Conservation (phyloP, 2,329 filamentous ascomycete species). For the Trichoderma afroharzianum region DNA sequence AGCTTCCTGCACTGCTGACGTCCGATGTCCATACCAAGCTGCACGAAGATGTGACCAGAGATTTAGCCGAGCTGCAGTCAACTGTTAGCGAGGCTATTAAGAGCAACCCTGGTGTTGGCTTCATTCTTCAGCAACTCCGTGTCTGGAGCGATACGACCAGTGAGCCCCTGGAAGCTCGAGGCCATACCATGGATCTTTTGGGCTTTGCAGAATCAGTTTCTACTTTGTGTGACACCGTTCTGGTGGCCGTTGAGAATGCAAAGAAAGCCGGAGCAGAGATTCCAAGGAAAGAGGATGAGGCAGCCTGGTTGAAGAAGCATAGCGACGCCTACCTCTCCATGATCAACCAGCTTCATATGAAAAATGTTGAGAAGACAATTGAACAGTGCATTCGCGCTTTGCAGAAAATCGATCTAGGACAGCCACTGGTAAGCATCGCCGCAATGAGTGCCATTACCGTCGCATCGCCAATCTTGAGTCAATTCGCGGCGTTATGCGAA, state of each 20-base stretch:
- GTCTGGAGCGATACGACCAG: constrained; percentile 54
- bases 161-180: constrained; percentile 17
- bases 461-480: constrained; percentile 64
- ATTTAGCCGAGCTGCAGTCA: constrained; percentile 36
- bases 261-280: constrained; percentile 50
- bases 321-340: constrained; percentile 50
- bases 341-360: constrained; percentile 56
- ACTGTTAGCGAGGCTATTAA: constrained; percentile 40
- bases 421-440: constrained; percentile 27
- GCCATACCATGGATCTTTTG: constrained; percentile 28
- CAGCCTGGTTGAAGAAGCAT: constrained; percentile 38
- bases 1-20: constrained; percentile 50
- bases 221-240: constrained; percentile 66
- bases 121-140: constrained; percentile 62
- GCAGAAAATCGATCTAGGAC: constrained; percentile 30
- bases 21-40: constrained; percentile 36
- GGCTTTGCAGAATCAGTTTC: constrained; percentile 58
- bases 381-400: constrained; percentile 37
- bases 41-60: constrained; percentile 33
- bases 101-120: constrained; percentile 55
- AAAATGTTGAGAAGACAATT: constrained; percentile 48
- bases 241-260: constrained; percentile 75
- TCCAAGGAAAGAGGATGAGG: constrained; percentile 33
- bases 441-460: constrained; percentile 33
- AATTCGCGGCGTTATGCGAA: constrained; percentile 64